Evolutionary conservation across 768 basidiomycete genomes (phyloP).

Genomic region (Trametes sanguinea): DNA sequence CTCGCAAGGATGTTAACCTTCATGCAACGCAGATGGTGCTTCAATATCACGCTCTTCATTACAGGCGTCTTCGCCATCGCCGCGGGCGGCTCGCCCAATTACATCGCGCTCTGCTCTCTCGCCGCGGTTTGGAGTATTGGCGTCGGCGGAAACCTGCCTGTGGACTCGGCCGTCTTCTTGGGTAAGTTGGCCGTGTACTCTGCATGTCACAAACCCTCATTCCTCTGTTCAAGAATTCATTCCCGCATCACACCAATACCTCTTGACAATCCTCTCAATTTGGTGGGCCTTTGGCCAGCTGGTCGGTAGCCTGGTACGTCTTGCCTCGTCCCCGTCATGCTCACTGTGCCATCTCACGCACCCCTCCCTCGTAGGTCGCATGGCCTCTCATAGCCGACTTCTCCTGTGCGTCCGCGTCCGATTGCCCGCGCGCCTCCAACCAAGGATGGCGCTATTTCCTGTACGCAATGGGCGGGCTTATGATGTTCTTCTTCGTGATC

Average conservation of each 20-base stretch:
- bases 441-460: slow-evolving; percentile 77
- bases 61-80: slow-evolving; percentile 64
- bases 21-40: slow-evolving; percentile 48
- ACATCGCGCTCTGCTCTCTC: slow-evolving; percentile 50
- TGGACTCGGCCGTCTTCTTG: slow-evolving; percentile 76
- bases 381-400: slow-evolving; percentile 75
- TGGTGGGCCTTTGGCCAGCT: slow-evolving; percentile 85
- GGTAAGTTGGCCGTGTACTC: slow-evolving; percentile 41
- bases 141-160: slow-evolving; percentile 74
- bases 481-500: slow-evolving; percentile 59
- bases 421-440: slow-evolving; percentile 53
- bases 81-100: slow-evolving; percentile 61
- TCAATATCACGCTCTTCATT: slow-evolving; percentile 71
- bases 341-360: neutral
- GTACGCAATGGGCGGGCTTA: slow-evolving; percentile 69
- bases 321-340: neutral
- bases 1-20: neutral
- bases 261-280: slow-evolving; percentile 72
- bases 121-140: slow-evolving; percentile 63
- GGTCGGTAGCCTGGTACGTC: slow-evolving; percentile 50
- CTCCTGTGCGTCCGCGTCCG: slow-evolving; percentile 50
- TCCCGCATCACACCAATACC: slow-evolving; percentile 72
- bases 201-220: neutral
- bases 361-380: slow-evolving; percentile 46
- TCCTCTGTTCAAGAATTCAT: slow-evolving; percentile 52